These are phyloP conservation scores for Mollisia scopiformis DNA, from an alignment of 2,329 filamentous ascomycete genomes.

Conservation along the genomic window DNA sequence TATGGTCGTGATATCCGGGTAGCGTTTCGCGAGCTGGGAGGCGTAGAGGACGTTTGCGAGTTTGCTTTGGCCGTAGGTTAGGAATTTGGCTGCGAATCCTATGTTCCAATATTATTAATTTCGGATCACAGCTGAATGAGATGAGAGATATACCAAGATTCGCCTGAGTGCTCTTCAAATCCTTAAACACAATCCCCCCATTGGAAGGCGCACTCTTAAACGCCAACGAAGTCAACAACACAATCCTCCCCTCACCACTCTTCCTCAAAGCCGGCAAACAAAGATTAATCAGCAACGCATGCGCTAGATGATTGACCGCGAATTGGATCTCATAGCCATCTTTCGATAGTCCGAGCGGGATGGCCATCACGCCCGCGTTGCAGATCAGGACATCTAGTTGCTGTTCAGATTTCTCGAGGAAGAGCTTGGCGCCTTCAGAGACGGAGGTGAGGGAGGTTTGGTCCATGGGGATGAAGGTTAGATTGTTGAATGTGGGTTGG, in stretches of 20 bases:
- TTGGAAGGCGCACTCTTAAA: neutral
- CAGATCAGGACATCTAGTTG: slow-evolving; percentile 48
- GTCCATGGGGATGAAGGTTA: slow-evolving; percentile 32
- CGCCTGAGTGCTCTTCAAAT: neutral
- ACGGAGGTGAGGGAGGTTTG: slow-evolving; percentile 48
- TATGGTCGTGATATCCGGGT: slow-evolving; percentile 41
- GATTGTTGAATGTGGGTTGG: slow-evolving; percentile 18
- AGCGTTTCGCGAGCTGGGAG: slow-evolving; percentile 41
- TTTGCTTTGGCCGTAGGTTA: slow-evolving; percentile 45
- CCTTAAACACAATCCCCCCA: slow-evolving; percentile 35
- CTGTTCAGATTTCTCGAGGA: slow-evolving; percentile 39
- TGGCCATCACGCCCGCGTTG: slow-evolving; percentile 49
- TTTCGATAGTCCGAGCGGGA: slow-evolving; percentile 39
- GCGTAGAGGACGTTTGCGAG: slow-evolving; percentile 50
- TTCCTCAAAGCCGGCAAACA: slow-evolving; percentile 43
- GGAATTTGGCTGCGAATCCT: neutral
- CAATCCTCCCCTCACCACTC: slow-evolving; percentile 19
- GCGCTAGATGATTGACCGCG: slow-evolving; percentile 20
- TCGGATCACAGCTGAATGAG: neutral
- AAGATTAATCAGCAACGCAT: slow-evolving; percentile 43
- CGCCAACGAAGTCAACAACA: slow-evolving; percentile 1
- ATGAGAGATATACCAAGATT: neutral
- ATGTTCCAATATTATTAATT: neutral
- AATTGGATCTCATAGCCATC: slow-evolving; percentile 54
- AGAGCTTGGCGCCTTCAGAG: slow-evolving; percentile 41